These are phyloP conservation scores for Calocera viscosa DNA, from an alignment of 768 basidiomycete genomes.

Conservation along the genomic window DNA sequence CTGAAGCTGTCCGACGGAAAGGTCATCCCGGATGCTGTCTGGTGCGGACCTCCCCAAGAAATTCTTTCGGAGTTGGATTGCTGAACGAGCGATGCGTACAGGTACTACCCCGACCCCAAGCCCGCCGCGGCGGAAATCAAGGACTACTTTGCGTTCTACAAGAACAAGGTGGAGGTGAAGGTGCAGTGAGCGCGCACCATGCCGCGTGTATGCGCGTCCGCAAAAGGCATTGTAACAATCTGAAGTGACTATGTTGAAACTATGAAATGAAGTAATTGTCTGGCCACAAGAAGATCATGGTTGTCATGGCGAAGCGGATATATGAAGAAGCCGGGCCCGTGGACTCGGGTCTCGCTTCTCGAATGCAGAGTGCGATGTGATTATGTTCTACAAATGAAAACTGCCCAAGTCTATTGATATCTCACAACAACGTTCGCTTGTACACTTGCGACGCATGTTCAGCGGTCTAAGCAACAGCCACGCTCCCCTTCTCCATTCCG, in stretches of 20 bases:
- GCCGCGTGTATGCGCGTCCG: not conserved
- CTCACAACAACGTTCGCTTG: not conserved
- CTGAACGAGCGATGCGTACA: slow-evolving; percentile 20
- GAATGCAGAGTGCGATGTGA: not conserved
- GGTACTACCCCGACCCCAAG: slow-evolving; percentile 54
- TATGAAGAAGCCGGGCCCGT: not conserved
- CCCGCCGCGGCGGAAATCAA: slow-evolving; percentile 50
- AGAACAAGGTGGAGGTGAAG: slow-evolving; percentile 33
- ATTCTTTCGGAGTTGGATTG: not conserved
- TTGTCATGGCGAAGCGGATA: too few relatives aligned
- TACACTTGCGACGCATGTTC: not conserved
- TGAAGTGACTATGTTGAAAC: not conserved
- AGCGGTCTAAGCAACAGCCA: not conserved
- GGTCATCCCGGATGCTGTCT: slow-evolving; percentile 47
- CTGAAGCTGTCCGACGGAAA: slow-evolving; percentile 37
- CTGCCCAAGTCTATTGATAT: not conserved
- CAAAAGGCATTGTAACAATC: too few relatives aligned
- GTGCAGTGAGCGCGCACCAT: not conserved
- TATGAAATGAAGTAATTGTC: not conserved
- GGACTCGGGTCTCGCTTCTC: not conserved
- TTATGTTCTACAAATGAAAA: not conserved
- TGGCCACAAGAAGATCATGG: too few relatives aligned
- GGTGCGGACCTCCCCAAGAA: slow-evolving; percentile 32
- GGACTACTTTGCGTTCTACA: slow-evolving; percentile 65
- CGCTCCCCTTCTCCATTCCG: not conserved